phyloP scores from a whole-genome alignment of 2,329 filamentous ascomycete genomes.

The Byssothecium circinans region DNA sequence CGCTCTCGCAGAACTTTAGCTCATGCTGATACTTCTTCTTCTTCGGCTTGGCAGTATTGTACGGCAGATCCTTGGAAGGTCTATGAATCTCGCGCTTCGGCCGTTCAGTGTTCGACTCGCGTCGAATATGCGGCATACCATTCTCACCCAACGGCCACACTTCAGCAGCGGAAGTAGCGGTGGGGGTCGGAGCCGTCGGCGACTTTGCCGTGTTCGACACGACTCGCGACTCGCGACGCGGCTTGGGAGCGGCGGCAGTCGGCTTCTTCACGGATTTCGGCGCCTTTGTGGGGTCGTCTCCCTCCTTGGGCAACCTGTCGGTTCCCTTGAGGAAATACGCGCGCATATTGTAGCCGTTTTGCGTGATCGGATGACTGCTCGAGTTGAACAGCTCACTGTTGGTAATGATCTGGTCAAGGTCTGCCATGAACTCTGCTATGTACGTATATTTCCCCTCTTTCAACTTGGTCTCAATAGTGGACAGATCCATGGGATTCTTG shows the following conservation, averaged over 20 bases:
- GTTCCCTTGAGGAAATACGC: slow-evolving; percentile 64
- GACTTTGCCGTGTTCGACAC: slow-evolving; percentile 47
- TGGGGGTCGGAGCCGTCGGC: slow-evolving; percentile 42
- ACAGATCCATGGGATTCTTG: slow-evolving; percentile 79
- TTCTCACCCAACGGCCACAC: slow-evolving; percentile 77
- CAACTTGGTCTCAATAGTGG: slow-evolving; percentile 77
- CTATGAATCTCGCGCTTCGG: slow-evolving; percentile 94
- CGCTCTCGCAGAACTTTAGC: slow-evolving; percentile 84
- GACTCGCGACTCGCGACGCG: slow-evolving; percentile 53
- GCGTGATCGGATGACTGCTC: slow-evolving; percentile 70
- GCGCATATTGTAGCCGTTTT: slow-evolving; percentile 64
- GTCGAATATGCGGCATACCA: slow-evolving; percentile 78
- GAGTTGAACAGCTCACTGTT: slow-evolving; percentile 88
- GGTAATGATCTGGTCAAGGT: slow-evolving; percentile 74
- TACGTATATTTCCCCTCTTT: slow-evolving; percentile 69
- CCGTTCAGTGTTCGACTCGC: slow-evolving; percentile 80
- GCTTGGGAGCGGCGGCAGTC: slow-evolving; percentile 32
- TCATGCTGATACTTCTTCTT: slow-evolving; percentile 88
- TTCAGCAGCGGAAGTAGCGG: slow-evolving; percentile 45
- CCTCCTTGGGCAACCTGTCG: slow-evolving; percentile 58
- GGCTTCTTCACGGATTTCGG: slow-evolving; percentile 46
- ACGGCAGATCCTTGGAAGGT: slow-evolving; percentile 87
- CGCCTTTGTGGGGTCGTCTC: slow-evolving; percentile 47
- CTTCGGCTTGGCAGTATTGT: slow-evolving; percentile 79
- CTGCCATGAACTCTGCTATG: slow-evolving; percentile 71